Conservation (phyloP, 805 yeast species). For the Debaryomyces tyrocola region DNA sequence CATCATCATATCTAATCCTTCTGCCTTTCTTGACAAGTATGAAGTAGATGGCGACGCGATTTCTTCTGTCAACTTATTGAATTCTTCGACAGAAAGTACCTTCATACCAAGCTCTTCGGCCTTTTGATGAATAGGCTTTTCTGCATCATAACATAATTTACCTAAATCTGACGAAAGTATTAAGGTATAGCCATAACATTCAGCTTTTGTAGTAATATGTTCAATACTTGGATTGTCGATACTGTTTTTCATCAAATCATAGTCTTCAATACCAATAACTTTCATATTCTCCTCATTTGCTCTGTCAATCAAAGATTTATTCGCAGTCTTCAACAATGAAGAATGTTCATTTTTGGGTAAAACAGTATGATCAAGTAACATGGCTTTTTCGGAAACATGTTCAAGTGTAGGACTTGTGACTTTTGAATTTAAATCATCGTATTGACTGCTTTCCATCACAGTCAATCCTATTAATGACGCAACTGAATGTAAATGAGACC, state of each 20-base stretch:
- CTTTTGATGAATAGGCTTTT: background rate
- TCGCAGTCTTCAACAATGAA: constrained; percentile 4
- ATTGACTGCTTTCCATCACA: constrained; percentile 3
- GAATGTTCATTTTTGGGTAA: constrained; percentile 3
- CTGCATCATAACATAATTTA: background rate
- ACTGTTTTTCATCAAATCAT: constrained; percentile 7
- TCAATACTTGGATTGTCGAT: constrained; percentile 13
- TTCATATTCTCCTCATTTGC: constrained; percentile 1
- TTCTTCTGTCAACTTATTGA: constrained; percentile 2
- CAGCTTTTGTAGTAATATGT: constrained; percentile 8
- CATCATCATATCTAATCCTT: constrained; percentile 10
- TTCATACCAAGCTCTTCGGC: constrained; percentile 1
- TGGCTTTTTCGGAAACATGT: constrained; percentile 7
- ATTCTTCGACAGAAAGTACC: constrained; percentile 5
- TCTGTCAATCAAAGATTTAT: constrained; percentile 2
- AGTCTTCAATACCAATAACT: constrained; percentile 4
- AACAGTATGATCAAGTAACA: constrained; percentile 7
- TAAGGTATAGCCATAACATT: constrained; percentile 5
- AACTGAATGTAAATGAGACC: constrained; percentile 2
- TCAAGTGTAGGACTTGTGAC: constrained; percentile 11
- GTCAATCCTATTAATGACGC: constrained; percentile 7
- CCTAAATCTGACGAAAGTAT: background rate
- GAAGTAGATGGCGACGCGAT: constrained; percentile 22
- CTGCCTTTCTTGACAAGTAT: constrained; percentile 12
- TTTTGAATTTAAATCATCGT: constrained; percentile 3